Conservation (phyloP, 2,329 filamentous ascomycete genomes). For the Byssochlamys sp. region DNA sequence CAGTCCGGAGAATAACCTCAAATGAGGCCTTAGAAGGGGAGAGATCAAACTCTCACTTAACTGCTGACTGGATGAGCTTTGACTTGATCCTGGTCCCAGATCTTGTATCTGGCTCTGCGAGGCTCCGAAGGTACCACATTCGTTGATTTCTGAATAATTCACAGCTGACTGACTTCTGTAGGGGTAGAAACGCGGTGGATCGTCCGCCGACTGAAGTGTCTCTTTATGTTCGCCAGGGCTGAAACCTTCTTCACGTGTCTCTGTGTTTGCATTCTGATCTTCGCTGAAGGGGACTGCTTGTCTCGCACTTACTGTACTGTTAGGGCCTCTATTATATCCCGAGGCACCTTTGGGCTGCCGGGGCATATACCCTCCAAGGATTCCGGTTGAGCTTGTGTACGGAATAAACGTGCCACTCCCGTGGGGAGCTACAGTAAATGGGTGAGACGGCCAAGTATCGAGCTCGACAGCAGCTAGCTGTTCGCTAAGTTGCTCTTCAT, state of each 20-base stretch:
- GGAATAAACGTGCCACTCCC: neutral
- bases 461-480: neutral
- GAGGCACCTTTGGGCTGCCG: neutral
- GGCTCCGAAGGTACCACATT: neutral
- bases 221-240: neutral
- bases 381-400: neutral
- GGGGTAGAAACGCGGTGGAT: neutral
- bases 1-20: neutral
- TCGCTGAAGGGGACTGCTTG: neutral
- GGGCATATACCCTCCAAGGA: neutral
- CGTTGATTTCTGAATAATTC: neutral
- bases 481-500: neutral
- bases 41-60: neutral
- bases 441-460: neutral
- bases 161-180: neutral
- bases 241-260: neutral
- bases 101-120: neutral
- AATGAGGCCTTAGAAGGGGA: neutral
- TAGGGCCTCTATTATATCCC: no score
- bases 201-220: neutral
- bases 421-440: neutral
- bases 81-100: neutral
- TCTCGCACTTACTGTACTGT: neutral
- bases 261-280: neutral
- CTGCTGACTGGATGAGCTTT: neutral